A percentile compares a stretch with the other conserved stretches of the same genome.
These are phyloP conservation scores for Sporobolomyces phaffii DNA, from an alignment of 768 basidiomycete genomes.

Conservation along the genomic window DNA sequence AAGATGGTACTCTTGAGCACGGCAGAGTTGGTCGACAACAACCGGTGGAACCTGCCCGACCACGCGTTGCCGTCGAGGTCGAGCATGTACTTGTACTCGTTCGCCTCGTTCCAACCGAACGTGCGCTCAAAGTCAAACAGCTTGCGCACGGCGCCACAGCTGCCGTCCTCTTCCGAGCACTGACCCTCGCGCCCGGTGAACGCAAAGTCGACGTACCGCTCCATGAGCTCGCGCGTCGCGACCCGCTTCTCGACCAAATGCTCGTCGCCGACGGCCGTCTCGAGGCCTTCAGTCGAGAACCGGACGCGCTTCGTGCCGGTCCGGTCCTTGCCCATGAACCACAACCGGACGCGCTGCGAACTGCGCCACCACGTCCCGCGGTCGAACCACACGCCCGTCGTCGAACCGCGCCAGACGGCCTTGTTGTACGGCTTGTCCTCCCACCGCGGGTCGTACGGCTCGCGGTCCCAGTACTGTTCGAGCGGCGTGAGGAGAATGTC, in stretches of 20 bases:
- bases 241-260: conserved; percentile 36
- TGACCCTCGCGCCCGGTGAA: conserved; percentile 68
- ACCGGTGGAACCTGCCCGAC: conserved; percentile 42
- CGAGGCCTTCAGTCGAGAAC: conserved; percentile 31
- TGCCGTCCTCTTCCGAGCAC: conserved; percentile 65
- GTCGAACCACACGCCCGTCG: conserved; percentile 69
- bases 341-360: conserved; percentile 52
- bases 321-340: conserved; percentile 45
- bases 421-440: conserved; percentile 69
- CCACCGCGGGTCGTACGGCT: conserved; percentile 86
- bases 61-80: conserved; percentile 72
- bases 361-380: conserved; percentile 51
- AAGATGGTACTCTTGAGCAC: conserved; percentile 49
- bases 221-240: conserved; percentile 53
- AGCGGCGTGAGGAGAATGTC: conserved; percentile 93
- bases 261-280: conserved; percentile 25
- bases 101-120: conserved; percentile 68
- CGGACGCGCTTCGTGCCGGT: conserved; percentile 30
- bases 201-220: conserved; percentile 77
- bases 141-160: conserved; percentile 50
- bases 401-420: conserved; percentile 93
- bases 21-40: conserved; percentile 45
- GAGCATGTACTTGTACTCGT: conserved; percentile 87
- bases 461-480: conserved; percentile 79
- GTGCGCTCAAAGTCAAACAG: conserved; percentile 60